Base-by-base conservation (phyloP, 805 yeast species). In the Saturnispora sekii region DNA sequence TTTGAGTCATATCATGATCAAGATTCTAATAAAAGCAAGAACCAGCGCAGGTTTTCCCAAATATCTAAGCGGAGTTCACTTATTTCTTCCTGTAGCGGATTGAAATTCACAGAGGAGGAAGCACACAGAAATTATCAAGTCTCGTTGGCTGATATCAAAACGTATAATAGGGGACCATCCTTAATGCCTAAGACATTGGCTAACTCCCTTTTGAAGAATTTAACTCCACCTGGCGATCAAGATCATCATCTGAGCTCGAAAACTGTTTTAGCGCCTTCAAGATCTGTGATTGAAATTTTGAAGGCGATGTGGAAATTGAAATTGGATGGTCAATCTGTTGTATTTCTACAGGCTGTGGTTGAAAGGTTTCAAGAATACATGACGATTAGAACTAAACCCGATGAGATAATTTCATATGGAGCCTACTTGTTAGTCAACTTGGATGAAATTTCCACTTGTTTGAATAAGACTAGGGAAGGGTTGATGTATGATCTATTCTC, bases 281-380 rank as follows among this genome's bases (percentile, higher is more conserved):
- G 96, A 69, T 84, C 90, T 51, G 78, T 90, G 55, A 88, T 89
- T 57, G 81, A 89, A 52, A 79, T 90, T 29, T 70, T 90, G 50
- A 81, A 90, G 55, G 97, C 90, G 60, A 86, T 93, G 96, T 93
- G 98, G 98, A 76, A 96, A 64, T 71, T 87, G 38, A 97, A 97
- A 1, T 73, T 87, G 56, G 85, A 96, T 14, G 79, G 82, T 53
- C 96, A 90, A 64, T 81, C 93, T 57, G 97, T 89, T 66, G 79
- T 78, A 45, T 84, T 93, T 60, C 67, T 93, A 48, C 96, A 96
- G 36, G 87, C 81, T 58, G 93, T 86, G 2, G 72, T 90, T 59
- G 76, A 84, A 29, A 82, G 84, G 1, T 86, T 90, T 52, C 97
- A 89, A 67, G 78, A 75, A 41, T 79, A 35, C 1, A 11, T 46